These are phyloP conservation scores for Eudorina sp. DNA, from an alignment of 139 green algal species.

Conservation along the genomic window DNA sequence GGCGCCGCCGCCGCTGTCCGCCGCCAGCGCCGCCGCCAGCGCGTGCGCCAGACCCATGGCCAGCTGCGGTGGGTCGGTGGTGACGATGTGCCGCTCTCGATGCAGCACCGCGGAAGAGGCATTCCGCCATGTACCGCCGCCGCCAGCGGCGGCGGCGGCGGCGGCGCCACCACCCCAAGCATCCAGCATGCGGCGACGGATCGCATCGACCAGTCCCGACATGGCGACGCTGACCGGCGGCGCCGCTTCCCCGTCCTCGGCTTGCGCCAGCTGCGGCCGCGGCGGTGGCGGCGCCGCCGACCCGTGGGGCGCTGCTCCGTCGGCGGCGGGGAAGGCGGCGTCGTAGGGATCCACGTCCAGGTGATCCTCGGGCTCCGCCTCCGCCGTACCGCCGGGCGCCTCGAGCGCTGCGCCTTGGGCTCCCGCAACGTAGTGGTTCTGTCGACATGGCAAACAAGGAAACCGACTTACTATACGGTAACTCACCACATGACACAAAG, in stretches of 20 bases:
- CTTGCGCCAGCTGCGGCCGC: not conserved
- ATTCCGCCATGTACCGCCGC: not conserved
- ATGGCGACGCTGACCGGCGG: slow-evolving; percentile 29
- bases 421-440: too few relatives aligned
- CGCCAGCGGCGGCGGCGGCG: not conserved
- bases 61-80: slow-evolving; percentile 21
- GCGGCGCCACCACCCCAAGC: not conserved
- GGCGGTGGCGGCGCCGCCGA: not conserved
- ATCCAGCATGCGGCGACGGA: slow-evolving; percentile 21
- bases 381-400: too few relatives aligned
- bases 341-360: too few relatives aligned
- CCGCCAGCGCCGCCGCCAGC: slow-evolving; percentile 14
- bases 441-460: too few relatives aligned
- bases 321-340: too few relatives aligned
- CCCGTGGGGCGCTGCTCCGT: not conserved
- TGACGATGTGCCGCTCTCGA: not conserved
- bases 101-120: not conserved
- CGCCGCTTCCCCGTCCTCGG: not conserved
- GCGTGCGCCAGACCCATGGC: slow-evolving; percentile 2
- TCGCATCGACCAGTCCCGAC: not conserved
- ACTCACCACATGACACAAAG: too few relatives aligned
- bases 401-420: too few relatives aligned
- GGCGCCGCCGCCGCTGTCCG: not conserved
- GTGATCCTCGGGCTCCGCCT: too few relatives aligned
- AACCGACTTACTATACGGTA: too few relatives aligned